Conservation (phyloP, 805 yeast genomes). For the Candida gorgasii region DNA sequence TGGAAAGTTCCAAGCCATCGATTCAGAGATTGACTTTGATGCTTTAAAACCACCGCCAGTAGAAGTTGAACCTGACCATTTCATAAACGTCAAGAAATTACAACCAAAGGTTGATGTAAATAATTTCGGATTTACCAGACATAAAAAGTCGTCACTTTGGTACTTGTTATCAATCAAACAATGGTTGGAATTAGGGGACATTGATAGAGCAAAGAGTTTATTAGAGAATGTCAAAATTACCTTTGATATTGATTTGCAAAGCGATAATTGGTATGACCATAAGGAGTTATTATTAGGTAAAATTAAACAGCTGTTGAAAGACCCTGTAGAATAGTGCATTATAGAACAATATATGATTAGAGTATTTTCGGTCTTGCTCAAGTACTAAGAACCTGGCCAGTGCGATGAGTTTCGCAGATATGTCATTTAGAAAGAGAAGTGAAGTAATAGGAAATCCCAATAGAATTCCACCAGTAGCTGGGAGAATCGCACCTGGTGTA, state of each 20-base stretch:
- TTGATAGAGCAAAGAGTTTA: constrained; percentile 26
- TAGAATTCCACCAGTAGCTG: constrained; percentile 3
- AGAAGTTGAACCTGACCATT: constrained; percentile 15
- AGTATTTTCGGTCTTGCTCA: neutral
- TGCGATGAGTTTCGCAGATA: constrained; percentile 15
- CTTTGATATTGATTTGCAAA: constrained; percentile 20
- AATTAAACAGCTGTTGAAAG: constrained; percentile 12
- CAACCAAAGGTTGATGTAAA: constrained; percentile 35
- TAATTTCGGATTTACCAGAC: constrained; percentile 56
- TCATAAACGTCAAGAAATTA: constrained; percentile 38
- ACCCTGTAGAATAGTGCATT: neutral
- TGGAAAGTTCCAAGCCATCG: constrained; percentile 41
- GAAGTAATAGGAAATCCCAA: constrained; percentile 31
- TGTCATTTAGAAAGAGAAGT: constrained; percentile 46
- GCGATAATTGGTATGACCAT: constrained; percentile 35
- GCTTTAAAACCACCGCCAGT: neutral
- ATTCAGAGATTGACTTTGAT: constrained; percentile 12
- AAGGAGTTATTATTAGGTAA: constrained; percentile 29
- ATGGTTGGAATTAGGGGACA: constrained; percentile 46
- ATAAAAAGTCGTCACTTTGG: constrained; percentile 79
- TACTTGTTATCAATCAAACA: constrained; percentile 70
- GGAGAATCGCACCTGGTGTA: constrained; percentile 5
- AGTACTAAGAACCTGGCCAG: neutral
- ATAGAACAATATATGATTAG: too few relatives aligned
- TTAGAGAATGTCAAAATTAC: constrained; percentile 27